Evolutionary conservation across 441 rosid species (phyloP).

Genomic region (Pelargonium australe): DNA sequence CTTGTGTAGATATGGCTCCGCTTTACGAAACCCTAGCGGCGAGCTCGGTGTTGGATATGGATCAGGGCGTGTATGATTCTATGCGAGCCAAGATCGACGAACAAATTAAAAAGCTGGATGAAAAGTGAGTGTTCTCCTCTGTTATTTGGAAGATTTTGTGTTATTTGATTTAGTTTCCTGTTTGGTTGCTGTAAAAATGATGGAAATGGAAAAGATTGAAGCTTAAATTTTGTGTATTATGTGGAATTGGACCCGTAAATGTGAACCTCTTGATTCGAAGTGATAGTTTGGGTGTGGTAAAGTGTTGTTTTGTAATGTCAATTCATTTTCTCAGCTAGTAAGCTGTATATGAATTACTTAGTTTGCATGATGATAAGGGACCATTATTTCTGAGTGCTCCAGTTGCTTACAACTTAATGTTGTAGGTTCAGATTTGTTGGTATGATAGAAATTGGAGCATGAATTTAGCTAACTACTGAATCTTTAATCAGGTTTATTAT

Average conservation of each 20-base stretch:
- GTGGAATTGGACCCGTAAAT: background rate
- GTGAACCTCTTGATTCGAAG: background rate
- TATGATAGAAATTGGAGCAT: too few species aligned
- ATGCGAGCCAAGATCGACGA: conserved; percentile 64
- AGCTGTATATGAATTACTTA: background rate
- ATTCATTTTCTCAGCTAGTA: background rate
- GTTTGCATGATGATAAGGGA: background rate
- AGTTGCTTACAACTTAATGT: too few species aligned
- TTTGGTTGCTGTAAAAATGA: background rate
- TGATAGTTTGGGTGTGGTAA: background rate
- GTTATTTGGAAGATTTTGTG: background rate
- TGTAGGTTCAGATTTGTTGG: too few species aligned
- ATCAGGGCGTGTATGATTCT: conserved; percentile 57
- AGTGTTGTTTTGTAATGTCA: background rate
- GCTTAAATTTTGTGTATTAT: background rate
- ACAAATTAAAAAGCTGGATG: conserved; percentile 84
- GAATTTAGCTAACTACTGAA: too few species aligned
- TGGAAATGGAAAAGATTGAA: background rate
- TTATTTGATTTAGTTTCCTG: background rate
- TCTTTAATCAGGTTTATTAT: too few species aligned
- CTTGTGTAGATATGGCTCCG: conserved; percentile 65
- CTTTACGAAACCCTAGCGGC: conserved; percentile 75
- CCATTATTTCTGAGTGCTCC: too few species aligned
- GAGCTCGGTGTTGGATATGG: conserved; percentile 57
- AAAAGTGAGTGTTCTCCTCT: conserved; percentile 45